Percentiles rank a stretch among this genome's conserved stretches.
Conservation (phyloP, 768 basidiomycete species). For the Tulasnella sp. region DNA sequence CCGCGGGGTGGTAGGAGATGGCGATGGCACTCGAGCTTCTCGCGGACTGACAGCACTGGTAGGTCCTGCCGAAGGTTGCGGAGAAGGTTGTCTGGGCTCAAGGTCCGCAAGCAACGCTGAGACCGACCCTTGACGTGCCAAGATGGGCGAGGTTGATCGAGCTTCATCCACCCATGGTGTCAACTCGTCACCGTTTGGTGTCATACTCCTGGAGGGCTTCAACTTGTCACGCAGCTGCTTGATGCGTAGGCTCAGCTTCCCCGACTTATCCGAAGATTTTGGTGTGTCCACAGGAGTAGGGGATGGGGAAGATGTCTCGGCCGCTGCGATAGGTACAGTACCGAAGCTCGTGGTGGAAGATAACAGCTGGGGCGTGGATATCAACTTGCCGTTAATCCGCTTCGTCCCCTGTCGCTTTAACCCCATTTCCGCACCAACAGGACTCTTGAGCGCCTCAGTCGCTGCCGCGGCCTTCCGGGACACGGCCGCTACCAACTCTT, state of each 20-base stretch:
- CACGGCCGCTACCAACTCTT: slow-evolving; percentile 50
- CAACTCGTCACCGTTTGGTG: slow-evolving; percentile 40
- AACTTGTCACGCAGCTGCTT: slow-evolving; percentile 60
- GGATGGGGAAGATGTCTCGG: slow-evolving; percentile 22
- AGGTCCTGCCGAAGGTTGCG: slow-evolving; percentile 30
- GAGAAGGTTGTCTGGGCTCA: slow-evolving; percentile 30
- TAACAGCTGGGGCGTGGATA: slow-evolving; percentile 53
- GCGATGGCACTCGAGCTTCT: slow-evolving; percentile 26
- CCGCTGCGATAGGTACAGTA: slow-evolving; percentile 39
- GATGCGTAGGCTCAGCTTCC: slow-evolving; percentile 62
- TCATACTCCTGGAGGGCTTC: slow-evolving; percentile 38
- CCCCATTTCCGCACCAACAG: slow-evolving; percentile 32
- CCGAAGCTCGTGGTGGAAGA: slow-evolving; percentile 60
- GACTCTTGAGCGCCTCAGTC: slow-evolving; percentile 43
- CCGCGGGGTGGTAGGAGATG: not conserved
- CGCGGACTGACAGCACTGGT: slow-evolving; percentile 45
- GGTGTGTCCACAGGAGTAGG: slow-evolving; percentile 21
- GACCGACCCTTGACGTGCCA: not conserved
- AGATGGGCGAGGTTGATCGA: not conserved
- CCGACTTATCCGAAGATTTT: slow-evolving; percentile 21
- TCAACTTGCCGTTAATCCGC: slow-evolving; percentile 50
- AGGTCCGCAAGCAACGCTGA: slow-evolving; percentile 17
- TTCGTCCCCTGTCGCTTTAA: slow-evolving; percentile 36
- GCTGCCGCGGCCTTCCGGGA: slow-evolving; percentile 59
- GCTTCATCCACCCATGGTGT: slow-evolving; percentile 1